Base-by-base conservation (phyloP, 495 filamentous ascomycete genomes). In the Halenospora varia region DNA sequence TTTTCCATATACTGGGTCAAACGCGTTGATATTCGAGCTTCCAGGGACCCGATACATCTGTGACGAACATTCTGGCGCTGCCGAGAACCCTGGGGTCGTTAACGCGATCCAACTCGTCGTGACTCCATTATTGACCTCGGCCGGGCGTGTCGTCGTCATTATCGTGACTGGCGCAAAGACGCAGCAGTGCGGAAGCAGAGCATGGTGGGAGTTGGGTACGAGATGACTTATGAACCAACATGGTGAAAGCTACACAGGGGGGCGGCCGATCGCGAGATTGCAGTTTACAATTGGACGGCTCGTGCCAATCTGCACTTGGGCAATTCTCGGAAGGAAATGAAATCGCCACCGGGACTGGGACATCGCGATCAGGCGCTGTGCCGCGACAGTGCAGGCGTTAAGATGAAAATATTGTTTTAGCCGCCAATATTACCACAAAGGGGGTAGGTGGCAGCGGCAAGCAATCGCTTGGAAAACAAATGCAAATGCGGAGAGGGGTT, bases 1-100 rank as follows among this genome's bases (percentile, higher is more conserved):
- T 15, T 46, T 10, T n/a, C 17, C 56, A 26, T 96, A 96, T 84
- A 92, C 96, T 80, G 83, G 84, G 73, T 83, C 83, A 60, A 63
- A 77, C 86, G 90, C 89, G 66, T 90, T 84, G 18, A 58, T 15
- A 3, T 52, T 24, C 4, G 2, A 8, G 15, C 23, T 40, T 11
- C 48, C 56, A 10, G 26, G 48, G 2, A 18, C 25, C 10, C 39
- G 39, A 39, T 58, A 58, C 3, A 58, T 44, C 10, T 49, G 29
- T 1, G 56, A 52, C 10, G 56, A 52, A 20, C 56, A 58, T 52
- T 24, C 48, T 35, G 19, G 35, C 3, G 56, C 35, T 10, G 40
- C 23, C 2, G 46, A 19, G 0, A 19, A 22, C 20, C 56, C 48
- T n/a, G 48, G 20, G 10, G 56, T 58, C 11, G 56, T 58, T 2